Evolutionary conservation across 2,329 filamentous ascomycete species (phyloP), one percentile per base, ranked within the genome.

Genomic region (Gliomastix tumulicola): DNA sequence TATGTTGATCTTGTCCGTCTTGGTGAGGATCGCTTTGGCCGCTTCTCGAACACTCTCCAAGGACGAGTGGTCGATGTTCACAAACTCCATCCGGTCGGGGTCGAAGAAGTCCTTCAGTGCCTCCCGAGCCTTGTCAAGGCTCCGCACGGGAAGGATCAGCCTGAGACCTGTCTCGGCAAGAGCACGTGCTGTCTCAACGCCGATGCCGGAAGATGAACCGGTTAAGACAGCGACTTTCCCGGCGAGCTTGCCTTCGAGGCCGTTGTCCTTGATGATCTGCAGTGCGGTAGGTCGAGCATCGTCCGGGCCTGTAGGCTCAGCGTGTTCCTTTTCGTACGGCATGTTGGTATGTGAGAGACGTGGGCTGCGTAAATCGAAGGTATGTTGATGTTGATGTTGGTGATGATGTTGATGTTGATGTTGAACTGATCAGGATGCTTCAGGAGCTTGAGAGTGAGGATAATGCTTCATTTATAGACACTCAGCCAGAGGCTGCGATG

Each of bases 121-220:
- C 5, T 39, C 44, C 22, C 57, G 38, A 13, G 45, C 57, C 38
- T 49, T 51, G 15, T 56, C 35, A 10, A 54, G 36, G 35, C 66
- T 48, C 6, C 69, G 58, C 3, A 55, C 65, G 2, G 66, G 65
- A 11, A 67, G 47, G 44, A 57, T 70, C 23, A 69, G 45, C 18
- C 50, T 58, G 11, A 65, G 65, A 6, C 69, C 67, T 1, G 68
- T 65, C 6, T 56, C 47, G 31, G 52, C 41, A 3, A 73, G 49
- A 3, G 66, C 66, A 6, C 58, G 54, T 2, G 55, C 63, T 5
- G 64, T 68, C 40, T 69, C 60, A 21, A 61, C 42, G 10, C 66
- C 66, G n/a, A 69, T 48, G 2, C 66, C 66, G 13, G 60, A 53
- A 5, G 57, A 58, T 13, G 48, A 49, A 16, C 67, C 67, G 1